These are phyloP conservation scores for Chrysosporium queenslandicum DNA, from an alignment of 2,329 filamentous ascomycete species.

Conservation along the genomic window DNA sequence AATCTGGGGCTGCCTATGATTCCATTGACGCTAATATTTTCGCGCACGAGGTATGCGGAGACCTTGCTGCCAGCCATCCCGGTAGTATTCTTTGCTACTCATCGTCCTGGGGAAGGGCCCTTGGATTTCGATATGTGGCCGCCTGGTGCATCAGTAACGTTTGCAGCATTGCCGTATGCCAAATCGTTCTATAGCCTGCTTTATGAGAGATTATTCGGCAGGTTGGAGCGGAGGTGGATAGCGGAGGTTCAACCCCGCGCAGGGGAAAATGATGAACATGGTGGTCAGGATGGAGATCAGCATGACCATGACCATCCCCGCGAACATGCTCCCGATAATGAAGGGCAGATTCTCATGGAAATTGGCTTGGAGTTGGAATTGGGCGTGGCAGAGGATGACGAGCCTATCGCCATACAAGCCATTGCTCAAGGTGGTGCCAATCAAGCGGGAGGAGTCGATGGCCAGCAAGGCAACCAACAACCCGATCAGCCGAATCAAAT, in stretches of 20 bases:
- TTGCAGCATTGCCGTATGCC: slow-evolving; percentile 57
- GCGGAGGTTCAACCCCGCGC: slow-evolving; percentile 52
- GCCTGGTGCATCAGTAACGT: slow-evolving; percentile 54
- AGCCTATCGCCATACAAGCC: slow-evolving; percentile 22
- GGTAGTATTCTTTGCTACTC: slow-evolving; percentile 45
- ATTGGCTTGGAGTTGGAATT: slow-evolving; percentile 44
- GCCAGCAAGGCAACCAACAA: slow-evolving; percentile 16
- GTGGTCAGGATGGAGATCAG: slow-evolving; percentile 20
- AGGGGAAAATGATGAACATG: slow-evolving; percentile 27
- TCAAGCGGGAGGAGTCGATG: slow-evolving; percentile 22
- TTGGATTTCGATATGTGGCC: slow-evolving; percentile 53
- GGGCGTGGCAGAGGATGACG: slow-evolving; percentile 37
- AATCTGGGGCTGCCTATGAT: slow-evolving; percentile 57
- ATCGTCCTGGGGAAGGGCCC: slow-evolving; percentile 31
- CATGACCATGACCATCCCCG: slow-evolving; percentile 28
- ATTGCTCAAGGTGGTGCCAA: slow-evolving; percentile 22
- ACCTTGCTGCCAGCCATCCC: slow-evolving; percentile 54
- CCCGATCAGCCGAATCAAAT: slow-evolving; percentile 18
- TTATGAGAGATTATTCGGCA: slow-evolving; percentile 50
- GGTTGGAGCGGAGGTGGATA: slow-evolving; percentile 51
- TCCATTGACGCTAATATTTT: slow-evolving; percentile 57
- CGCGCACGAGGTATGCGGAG: slow-evolving; percentile 55
- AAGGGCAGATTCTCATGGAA: slow-evolving; percentile 40
- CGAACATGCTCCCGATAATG: slow-evolving; percentile 28
- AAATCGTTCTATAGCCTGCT: slow-evolving; percentile 53